Base-by-base conservation (phyloP, 441 rosid genomes). In the Erysimum cheiri region DNA sequence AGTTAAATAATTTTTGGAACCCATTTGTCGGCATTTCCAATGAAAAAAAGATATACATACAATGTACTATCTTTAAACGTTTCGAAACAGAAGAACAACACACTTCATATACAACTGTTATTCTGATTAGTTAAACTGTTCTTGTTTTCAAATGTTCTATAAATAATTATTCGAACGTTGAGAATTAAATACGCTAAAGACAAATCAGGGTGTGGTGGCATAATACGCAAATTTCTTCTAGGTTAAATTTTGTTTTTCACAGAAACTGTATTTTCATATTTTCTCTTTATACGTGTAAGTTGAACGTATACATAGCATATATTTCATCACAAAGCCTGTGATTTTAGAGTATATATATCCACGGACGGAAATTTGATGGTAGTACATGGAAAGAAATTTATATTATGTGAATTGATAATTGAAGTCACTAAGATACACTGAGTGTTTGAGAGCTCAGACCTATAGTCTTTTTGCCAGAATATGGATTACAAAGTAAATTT, bases 201-300 rank as follows among this genome's bases (percentile, higher is more conserved):
- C 69, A 71, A 69, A 69, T 59, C 3, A 69, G 14, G 66, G 4
- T 57, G 57, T 4, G 29, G 58, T 58, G 48, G 73, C 64, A 46
- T 44, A 8, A 24, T 64, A 24, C 0, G 32, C 19, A 9, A 29
- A 53, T 29, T 2, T 33, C 40, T 33, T 32, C 7, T 31, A 32
- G 10, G 13, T 4, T 55, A 32, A 55, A 31, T n/a, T 11, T 24
- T 49, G 31, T 28, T 24, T 26, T 49, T 49, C 54, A 49, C 54
- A 17, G 6, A 47, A 17, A 19, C 12, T 5, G 10, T 17, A 46
- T 17, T 46, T 17, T 1, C 4, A 13, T 50, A 24, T 11, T 8
- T 7, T 46, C 9, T 44, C 19, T 50, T 1, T 19, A 19, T 19
- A 26, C 5, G 26, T 8, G 28, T 0, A 47, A 47, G 28, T 47